Evolutionary conservation across 1,284 basidiomycete genomes (phyloP).

Genomic region (Ceratobasidium sp.): DNA sequence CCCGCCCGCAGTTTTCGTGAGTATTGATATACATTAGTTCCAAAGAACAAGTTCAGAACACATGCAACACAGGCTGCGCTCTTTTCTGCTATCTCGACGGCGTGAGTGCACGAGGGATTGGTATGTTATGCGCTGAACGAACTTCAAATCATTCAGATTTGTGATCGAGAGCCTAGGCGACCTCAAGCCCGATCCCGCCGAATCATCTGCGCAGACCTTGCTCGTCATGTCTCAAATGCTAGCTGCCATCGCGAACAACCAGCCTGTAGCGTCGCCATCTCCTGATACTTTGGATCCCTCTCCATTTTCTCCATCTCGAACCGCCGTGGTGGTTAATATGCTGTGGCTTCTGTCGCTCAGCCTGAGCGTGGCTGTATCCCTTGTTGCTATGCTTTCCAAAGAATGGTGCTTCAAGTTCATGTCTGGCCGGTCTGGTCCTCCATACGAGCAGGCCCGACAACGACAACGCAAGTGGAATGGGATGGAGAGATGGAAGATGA

Average conservation of each 20-base stretch:
- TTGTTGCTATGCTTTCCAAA: conserved; percentile 28
- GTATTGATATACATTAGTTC: background rate
- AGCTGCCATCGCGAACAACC: background rate
- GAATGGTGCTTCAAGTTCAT: conserved; percentile 34
- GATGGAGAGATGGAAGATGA: conserved; percentile 19
- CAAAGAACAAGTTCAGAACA: background rate
- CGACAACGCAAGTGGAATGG: conserved; percentile 14
- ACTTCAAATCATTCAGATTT: background rate
- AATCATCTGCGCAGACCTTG: conserved; percentile 17
- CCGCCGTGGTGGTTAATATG: conserved; percentile 8
- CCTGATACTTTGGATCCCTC: background rate
- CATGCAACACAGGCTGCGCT: background rate
- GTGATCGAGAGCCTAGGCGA: conserved; percentile 14
- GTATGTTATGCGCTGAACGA: background rate
- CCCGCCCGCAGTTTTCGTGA: background rate
- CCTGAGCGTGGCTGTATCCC: conserved; percentile 6
- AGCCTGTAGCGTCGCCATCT: background rate
- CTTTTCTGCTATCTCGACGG: conserved; percentile 7
- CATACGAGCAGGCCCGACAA: background rate
- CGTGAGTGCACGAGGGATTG: background rate
- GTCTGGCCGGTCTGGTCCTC: background rate
- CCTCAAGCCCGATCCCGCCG: conserved; percentile 16
- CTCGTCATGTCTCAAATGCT: conserved; percentile 16
- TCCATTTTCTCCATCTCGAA: background rate
- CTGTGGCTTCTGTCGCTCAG: conserved; percentile 17